These are phyloP conservation scores for Mangifera indica DNA, from an alignment of 345 rosid species.

Conservation along the genomic window DNA sequence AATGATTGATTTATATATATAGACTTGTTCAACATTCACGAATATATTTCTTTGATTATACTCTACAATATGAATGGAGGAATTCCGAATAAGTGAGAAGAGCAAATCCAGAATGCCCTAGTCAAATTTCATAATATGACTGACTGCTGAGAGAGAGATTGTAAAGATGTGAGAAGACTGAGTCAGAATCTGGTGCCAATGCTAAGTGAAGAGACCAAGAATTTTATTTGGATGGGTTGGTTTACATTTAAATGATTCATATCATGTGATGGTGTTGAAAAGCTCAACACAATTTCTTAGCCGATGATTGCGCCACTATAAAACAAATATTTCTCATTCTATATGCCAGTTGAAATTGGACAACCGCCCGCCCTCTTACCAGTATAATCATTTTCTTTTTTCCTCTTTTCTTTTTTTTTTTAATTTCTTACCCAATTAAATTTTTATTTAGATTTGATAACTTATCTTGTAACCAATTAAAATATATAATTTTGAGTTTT, in stretches of 20 bases:
- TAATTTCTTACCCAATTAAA: no score
- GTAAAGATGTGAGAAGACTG: background rate
- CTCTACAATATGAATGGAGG: no score
- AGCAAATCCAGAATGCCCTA: background rate
- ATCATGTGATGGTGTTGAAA: background rate
- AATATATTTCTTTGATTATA: background rate
- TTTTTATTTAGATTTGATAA: no score
- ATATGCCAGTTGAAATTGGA: no score
- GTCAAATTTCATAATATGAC: background rate
- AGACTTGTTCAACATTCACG: background rate
- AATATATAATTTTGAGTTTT: no score
- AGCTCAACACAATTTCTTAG: background rate
- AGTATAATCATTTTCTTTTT: no score
- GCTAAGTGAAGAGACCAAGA: background rate
- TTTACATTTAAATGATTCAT: background rate
- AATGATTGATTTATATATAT: no score
- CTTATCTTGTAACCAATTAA: no score
- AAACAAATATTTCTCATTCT: no score
- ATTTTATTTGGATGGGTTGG: no score
- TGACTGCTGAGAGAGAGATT: background rate
- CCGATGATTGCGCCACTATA: background rate
- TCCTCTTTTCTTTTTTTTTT: no score
- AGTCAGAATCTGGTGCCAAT: background rate
- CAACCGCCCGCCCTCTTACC: no score
- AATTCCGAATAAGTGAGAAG: background rate